A percentile compares a stretch with the other conserved stretches of the same genome.
Evolutionary conservation across 345 rosid species (phyloP).

Genomic region (Ceriops zippeliana): DNA sequence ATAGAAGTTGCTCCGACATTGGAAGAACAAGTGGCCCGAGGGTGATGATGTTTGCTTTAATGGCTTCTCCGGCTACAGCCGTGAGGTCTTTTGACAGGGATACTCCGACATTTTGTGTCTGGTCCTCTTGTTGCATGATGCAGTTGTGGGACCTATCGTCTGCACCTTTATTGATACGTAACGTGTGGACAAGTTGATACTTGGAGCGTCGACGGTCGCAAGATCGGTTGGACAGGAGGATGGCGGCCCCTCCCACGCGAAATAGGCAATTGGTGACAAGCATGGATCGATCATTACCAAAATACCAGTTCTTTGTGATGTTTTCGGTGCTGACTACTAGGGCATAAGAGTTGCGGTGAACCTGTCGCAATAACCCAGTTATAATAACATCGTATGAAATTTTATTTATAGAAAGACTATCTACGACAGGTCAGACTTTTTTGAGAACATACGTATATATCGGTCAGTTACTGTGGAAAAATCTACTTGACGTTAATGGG

Average conservation of each 20-base stretch:
- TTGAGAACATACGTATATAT: too few species aligned
- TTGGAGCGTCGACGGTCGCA: slow-evolving; percentile 23
- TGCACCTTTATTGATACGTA: slow-evolving; percentile 22
- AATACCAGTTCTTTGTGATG: slow-evolving; percentile 20
- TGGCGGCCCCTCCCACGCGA: slow-evolving; percentile 26
- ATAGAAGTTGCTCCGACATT: slow-evolving; percentile 17
- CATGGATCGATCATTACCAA: slow-evolving; percentile 25
- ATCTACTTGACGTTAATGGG: too few species aligned
- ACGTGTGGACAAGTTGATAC: slow-evolving; percentile 18
- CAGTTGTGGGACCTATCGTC: slow-evolving; percentile 19
- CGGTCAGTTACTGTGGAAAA: too few species aligned
- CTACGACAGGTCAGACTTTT: too few species aligned
- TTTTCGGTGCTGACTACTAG: slow-evolving; percentile 29
- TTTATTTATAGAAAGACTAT: too few species aligned
- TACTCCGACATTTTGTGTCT: slow-evolving; percentile 4
- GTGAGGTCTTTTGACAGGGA: slow-evolving; percentile 20
- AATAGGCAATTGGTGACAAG: slow-evolving; percentile 26
- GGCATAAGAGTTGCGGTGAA: slow-evolving; percentile 21
- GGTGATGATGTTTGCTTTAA: slow-evolving; percentile 15
- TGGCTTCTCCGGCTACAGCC: slow-evolving; percentile 21
- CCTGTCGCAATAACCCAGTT: not conserved
- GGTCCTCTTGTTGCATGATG: slow-evolving; percentile 17
- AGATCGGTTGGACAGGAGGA: slow-evolving; percentile 19
- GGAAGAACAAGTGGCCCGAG: slow-evolving; percentile 28
- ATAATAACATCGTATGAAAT: not conserved